Evolutionary conservation across 2,329 filamentous ascomycete species (phyloP).

Genomic region (Fusarium abutilonis): DNA sequence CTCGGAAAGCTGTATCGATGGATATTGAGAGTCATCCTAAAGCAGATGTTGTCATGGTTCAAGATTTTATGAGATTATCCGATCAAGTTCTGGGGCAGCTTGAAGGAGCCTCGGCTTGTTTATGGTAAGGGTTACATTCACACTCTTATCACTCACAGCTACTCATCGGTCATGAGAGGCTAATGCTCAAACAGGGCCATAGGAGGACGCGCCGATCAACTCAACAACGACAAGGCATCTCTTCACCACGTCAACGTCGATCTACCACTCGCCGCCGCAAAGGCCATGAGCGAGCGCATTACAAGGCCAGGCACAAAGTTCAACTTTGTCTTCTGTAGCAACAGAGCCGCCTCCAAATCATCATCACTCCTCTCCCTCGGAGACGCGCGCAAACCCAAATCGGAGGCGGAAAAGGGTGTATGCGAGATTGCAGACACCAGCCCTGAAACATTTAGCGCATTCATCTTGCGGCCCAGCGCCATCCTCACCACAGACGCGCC

Average conservation of each 20-base stretch:
- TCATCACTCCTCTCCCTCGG: slow-evolving; percentile 50
- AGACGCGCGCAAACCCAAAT: slow-evolving; percentile 53
- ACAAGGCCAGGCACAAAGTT: slow-evolving; percentile 50
- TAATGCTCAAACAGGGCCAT: slow-evolving; percentile 50
- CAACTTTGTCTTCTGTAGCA: slow-evolving; percentile 57
- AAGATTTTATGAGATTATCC: slow-evolving; percentile 64
- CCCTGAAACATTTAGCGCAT: slow-evolving; percentile 49
- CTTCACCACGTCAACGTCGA: slow-evolving; percentile 65
- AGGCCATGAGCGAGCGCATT: slow-evolving; percentile 56
- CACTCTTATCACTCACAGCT: not conserved
- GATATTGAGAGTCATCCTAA: slow-evolving; percentile 59
- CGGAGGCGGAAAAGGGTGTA: slow-evolving; percentile 54
- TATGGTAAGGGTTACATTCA: slow-evolving; percentile 64
- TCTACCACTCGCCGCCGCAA: slow-evolving; percentile 69
- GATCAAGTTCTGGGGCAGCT: slow-evolving; percentile 48
- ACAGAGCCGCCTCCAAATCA: slow-evolving; percentile 47
- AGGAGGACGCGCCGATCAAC: slow-evolving; percentile 56
- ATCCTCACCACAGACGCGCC: slow-evolving; percentile 45
- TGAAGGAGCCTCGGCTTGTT: slow-evolving; percentile 67
- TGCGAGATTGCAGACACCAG: slow-evolving; percentile 51
- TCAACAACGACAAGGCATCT: slow-evolving; percentile 57
- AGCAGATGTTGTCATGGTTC: slow-evolving; percentile 58
- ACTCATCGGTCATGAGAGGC: slow-evolving; percentile 6
- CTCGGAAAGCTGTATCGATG: slow-evolving; percentile 57
- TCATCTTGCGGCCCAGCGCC: slow-evolving; percentile 51